Base-by-base conservation (phyloP, 2,329 filamentous ascomycete genomes). In the Epichloe coenophiala region DNA sequence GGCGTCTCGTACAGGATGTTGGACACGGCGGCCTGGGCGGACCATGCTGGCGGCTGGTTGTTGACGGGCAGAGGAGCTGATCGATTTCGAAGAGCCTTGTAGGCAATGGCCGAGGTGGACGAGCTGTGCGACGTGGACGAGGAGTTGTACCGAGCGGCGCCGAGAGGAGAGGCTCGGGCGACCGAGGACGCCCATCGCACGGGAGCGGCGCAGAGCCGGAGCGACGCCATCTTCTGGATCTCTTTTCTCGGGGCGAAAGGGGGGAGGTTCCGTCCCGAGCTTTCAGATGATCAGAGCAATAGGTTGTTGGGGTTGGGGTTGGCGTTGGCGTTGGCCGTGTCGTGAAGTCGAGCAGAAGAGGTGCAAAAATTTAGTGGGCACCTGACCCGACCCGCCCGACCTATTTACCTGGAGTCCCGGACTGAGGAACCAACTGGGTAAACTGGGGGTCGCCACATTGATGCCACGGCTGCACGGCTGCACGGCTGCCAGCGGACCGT, bases 1-100 rank as follows among this genome's bases (percentile, higher is more conserved):
- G 93, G 93, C 3, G 90, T 97, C 77, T 98, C 93, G 76, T 98
- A 98, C 68, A 98, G 86, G 65, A 98, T 98, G 68, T 91, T 95
- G 65, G 88, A 95, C 58, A 98, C 93, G 58, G 93, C 93, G 17
- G 93, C 88, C 60, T 93, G 90, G 38, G 90, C 90, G 63, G 91
- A 95, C 76, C 88, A 88, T 11, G 88, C 76, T 37, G 87, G 83
- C 31, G 84, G 77, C 51, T 86, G 76, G 59, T 87, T 81, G 57
- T 80, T 83, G 50, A 88, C 86, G 49, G 95, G 86, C 21, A 89
- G 81, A 55, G 90, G 87, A 19, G 87, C 84, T 54, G 91, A 86
- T 57, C 91, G 88, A 61, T 89, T 86, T 65, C 95, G 91, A 56
- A 97, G 80, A 52, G 91, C 88, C 76, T 98, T 98, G 81, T 97